phyloP scores from a whole-genome alignment of 805 yeast species.

The Teunomyces aglyptinius region DNA sequence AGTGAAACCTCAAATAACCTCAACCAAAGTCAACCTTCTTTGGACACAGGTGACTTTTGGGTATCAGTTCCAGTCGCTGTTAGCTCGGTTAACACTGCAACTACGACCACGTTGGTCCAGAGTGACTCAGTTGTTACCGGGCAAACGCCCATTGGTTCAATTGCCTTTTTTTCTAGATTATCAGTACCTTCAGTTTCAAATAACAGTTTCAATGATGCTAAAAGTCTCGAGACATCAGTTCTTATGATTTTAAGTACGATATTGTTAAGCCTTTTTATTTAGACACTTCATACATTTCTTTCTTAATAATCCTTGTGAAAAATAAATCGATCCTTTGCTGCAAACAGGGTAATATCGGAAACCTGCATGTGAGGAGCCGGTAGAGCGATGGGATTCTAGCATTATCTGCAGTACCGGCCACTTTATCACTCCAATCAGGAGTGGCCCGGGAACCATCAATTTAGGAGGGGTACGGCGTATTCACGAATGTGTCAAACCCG shows the following conservation, averaged over 20 bases:
- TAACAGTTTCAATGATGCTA: not conserved
- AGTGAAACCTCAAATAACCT: too few species aligned
- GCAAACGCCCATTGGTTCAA: not conserved
- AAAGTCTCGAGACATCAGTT: not conserved
- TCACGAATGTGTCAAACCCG: not conserved
- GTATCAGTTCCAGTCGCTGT: too few species aligned
- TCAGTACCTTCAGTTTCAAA: not conserved
- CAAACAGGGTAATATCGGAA: not conserved
- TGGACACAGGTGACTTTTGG: too few species aligned
- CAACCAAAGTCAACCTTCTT: too few species aligned
- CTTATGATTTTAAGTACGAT: not conserved
- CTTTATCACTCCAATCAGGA: conserved; percentile 4
- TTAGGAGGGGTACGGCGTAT: conserved; percentile 4
- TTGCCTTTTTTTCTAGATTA: not conserved
- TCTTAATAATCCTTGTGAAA: too few species aligned
- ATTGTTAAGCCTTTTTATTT: conserved; percentile 2
- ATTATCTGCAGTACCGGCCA: not conserved
- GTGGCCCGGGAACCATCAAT: not conserved
- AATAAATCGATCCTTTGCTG: not conserved
- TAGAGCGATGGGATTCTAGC: not conserved
- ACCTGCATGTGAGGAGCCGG: not conserved
- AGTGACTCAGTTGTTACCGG: too few species aligned
- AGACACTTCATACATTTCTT: not conserved
- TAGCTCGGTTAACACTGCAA: too few species aligned
- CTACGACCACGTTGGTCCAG: not conserved